phyloP scores from a whole-genome alignment of 345 rosid genomes.

The Syzygium aromaticum region DNA sequence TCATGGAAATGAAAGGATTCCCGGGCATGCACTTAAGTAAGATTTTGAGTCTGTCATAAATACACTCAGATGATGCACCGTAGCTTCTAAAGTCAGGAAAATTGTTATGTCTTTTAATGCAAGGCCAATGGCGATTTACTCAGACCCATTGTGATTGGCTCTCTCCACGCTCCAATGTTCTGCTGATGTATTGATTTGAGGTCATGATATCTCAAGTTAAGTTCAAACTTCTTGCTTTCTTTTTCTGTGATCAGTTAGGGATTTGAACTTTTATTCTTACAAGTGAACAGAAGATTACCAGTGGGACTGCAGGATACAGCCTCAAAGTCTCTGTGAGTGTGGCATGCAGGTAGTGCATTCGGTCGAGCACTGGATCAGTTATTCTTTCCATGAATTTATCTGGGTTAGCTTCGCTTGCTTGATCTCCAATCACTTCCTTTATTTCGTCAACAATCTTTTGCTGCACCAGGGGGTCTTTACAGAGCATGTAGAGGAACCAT shows the following conservation, averaged over 20 bases:
- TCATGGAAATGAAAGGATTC: not conserved
- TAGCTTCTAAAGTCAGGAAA: not conserved
- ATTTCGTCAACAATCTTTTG: conserved; percentile 59
- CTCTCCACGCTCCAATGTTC: not conserved
- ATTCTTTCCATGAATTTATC: conserved; percentile 31
- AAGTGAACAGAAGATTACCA: conserved; percentile 16
- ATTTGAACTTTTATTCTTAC: not conserved
- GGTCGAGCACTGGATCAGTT: conserved; percentile 36
- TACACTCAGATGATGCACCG: not conserved
- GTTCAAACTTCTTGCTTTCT: not conserved
- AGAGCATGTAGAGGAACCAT: conserved; percentile 74
- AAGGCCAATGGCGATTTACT: not conserved
- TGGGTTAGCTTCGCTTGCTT: conserved; percentile 3
- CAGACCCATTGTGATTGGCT: not conserved
- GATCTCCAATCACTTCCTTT: conserved; percentile 18
- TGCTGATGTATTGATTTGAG: not conserved
- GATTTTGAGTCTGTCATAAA: not conserved
- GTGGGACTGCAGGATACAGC: conserved; percentile 63
- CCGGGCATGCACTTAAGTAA: not conserved
- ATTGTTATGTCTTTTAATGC: not conserved
- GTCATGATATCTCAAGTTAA: not conserved
- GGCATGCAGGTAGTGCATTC: conserved; percentile 78
- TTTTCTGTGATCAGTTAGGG: not conserved
- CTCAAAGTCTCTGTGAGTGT: conserved; percentile 69
- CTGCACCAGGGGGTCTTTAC: conserved; percentile 60